Percentiles rank a stretch among this genome's conserved stretches.
Evolutionary conservation across 1,139 yeast genomes (phyloP).

Genomic region (Pichia inconspicua): DNA sequence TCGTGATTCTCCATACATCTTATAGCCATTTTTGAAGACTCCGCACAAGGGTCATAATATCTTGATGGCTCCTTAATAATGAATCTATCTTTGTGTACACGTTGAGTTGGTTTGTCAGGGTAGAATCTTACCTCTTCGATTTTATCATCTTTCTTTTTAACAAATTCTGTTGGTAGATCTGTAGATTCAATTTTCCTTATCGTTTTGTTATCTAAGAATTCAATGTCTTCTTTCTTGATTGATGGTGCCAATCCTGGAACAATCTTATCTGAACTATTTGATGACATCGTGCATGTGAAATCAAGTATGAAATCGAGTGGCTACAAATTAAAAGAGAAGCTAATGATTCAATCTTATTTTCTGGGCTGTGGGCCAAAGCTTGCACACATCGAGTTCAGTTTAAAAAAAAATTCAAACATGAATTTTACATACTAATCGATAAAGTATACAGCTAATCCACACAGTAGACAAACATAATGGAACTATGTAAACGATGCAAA

Average conservation of each 20-base stretch:
- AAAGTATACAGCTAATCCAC: background rate
- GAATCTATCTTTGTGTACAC: slow-evolving; percentile 54
- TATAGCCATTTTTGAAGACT: slow-evolving; percentile 79
- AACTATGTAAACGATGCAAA: slow-evolving; percentile 45
- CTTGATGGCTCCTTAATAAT: slow-evolving; percentile 67
- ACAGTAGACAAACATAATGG: slow-evolving; percentile 8
- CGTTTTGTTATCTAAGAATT: slow-evolving; percentile 37
- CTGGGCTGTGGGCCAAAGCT: background rate
- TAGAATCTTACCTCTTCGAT: slow-evolving; percentile 58
- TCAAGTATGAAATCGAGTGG: no score
- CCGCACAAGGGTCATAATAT: slow-evolving; percentile 89
- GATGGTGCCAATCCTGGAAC: slow-evolving; percentile 8
- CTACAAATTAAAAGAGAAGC: background rate
- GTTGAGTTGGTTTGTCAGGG: slow-evolving; percentile 72
- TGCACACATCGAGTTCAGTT: background rate
- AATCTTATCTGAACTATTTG: background rate
- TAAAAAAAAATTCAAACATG: background rate
- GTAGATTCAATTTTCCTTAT: slow-evolving; percentile 18
- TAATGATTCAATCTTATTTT: background rate
- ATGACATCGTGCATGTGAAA: background rate
- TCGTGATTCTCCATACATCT: slow-evolving; percentile 77
- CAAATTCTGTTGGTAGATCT: slow-evolving; percentile 24
- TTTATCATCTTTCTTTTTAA: slow-evolving; percentile 40
- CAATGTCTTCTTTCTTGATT: slow-evolving; percentile 11
- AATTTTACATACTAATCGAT: background rate